These are phyloP conservation scores for Candida endomychidarum DNA, from an alignment of 805 yeast genomes.

Conservation along the genomic window DNA sequence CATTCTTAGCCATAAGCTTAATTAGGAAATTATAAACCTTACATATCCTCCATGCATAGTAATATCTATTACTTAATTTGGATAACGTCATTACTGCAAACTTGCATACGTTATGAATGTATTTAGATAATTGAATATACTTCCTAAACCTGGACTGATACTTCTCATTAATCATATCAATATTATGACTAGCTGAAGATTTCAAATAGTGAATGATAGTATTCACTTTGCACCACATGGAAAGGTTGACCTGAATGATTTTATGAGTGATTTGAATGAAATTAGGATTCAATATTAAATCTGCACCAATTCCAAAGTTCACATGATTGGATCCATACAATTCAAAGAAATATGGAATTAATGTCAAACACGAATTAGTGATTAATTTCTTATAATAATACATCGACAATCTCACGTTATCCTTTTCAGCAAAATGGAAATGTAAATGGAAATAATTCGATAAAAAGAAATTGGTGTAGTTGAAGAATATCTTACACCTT, in stretches of 20 bases:
- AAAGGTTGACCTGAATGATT: constrained; percentile 26
- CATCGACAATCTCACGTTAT: constrained; percentile 28
- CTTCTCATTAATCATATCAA: constrained; percentile 13
- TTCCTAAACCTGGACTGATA: constrained; percentile 25
- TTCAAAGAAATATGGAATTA: constrained; percentile 31
- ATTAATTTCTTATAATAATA: constrained; percentile 33
- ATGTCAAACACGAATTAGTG: constrained; percentile 25
- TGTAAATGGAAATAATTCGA: constrained; percentile 35
- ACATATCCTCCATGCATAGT: constrained; percentile 67
- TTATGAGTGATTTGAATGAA: constrained; percentile 28
- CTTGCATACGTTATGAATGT: constrained; percentile 21
- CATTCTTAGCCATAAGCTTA: constrained; percentile 30
- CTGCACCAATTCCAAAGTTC: constrained; percentile 45
- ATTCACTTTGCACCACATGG: constrained; percentile 25
- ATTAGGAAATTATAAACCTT: constrained; percentile 52
- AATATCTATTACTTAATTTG: constrained; percentile 55
- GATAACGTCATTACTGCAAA: constrained; percentile 28
- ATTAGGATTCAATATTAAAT: constrained; percentile 42
- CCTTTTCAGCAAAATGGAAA: constrained; percentile 37
- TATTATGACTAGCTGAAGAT: constrained; percentile 19
- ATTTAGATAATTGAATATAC: constrained; percentile 25
- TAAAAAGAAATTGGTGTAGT: constrained; percentile 26
- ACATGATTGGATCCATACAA: constrained; percentile 28
- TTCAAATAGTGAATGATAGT: constrained; percentile 23
- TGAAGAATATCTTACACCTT: constrained; percentile 29